A percentile compares a stretch with the other conserved stretches of the same genome.
Conservation (phyloP, 169 alveolate genomes). For the Plasmodium inui region DNA sequence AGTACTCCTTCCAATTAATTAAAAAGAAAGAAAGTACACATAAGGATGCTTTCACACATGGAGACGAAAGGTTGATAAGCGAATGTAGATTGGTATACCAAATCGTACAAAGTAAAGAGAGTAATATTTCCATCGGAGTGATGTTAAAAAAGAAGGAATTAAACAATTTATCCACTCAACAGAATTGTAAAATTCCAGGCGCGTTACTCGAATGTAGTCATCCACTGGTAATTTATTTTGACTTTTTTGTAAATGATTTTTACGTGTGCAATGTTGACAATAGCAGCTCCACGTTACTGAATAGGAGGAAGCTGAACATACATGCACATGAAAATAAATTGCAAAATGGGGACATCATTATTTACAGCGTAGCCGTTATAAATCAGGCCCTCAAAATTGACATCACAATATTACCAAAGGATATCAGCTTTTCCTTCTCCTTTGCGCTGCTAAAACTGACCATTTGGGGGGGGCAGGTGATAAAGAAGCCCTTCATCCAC, state of each 20-base stretch:
- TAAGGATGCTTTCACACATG: slow-evolving; percentile 41
- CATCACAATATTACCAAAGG: slow-evolving; percentile 36
- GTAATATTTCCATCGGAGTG: slow-evolving; percentile 53
- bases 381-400: slow-evolving; percentile 33
- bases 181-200: slow-evolving; percentile 36
- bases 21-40: slow-evolving; percentile 34
- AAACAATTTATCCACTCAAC: not conserved
- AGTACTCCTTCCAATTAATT: slow-evolving; percentile 48
- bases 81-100: slow-evolving; percentile 45
- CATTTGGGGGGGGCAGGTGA: slow-evolving; percentile 39
- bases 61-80: slow-evolving; percentile 61
- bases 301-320: slow-evolving; percentile 62
- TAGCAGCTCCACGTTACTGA: slow-evolving; percentile 12
- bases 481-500: slow-evolving; percentile 61
- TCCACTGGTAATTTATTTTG: slow-evolving; percentile 48
- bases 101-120: slow-evolving; percentile 39
- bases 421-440: slow-evolving; percentile 29
- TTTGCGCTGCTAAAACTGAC: slow-evolving; percentile 37
- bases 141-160: slow-evolving; percentile 44
- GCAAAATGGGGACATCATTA: slow-evolving; percentile 25
- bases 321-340: slow-evolving; percentile 69
- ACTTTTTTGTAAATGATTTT: slow-evolving; percentile 72
- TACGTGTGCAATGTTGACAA: slow-evolving; percentile 57
- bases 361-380: slow-evolving; percentile 36
- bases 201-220: slow-evolving; percentile 6